A percentile compares a stretch with the other conserved stretches of the same genome.
Evolutionary conservation across 148 eudicot genomes (phyloP).

Genomic region (Persicaria tinctoria): DNA sequence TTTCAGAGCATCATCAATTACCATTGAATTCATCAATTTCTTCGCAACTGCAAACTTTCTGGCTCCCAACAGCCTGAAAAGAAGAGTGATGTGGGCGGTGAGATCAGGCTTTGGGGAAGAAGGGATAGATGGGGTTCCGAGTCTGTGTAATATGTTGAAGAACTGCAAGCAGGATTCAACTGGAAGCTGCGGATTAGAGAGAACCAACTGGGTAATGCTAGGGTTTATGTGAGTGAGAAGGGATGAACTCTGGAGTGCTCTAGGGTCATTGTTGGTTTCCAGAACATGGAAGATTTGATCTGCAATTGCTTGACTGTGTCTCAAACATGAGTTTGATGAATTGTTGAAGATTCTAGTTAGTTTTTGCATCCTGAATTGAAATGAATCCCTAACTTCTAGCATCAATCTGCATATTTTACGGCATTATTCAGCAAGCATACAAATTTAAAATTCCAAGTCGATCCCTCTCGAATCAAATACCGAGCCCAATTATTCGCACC

Average conservation of each 20-base stretch:
- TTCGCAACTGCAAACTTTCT: conserved; percentile 44
- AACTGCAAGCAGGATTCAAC: conserved; percentile 41
- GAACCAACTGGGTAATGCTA: conserved; percentile 40
- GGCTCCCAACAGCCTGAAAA: conserved; percentile 44
- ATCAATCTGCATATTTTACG: neutral
- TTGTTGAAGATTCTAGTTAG: conserved; percentile 31
- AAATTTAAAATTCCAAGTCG: too few relatives aligned
- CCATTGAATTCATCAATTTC: conserved; percentile 34
- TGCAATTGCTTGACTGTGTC: conserved; percentile 39
- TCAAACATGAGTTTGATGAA: conserved; percentile 14
- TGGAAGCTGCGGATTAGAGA: conserved; percentile 52
- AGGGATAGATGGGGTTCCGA: conserved; percentile 23
- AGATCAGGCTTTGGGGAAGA: conserved; percentile 37
- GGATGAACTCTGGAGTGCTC: conserved; percentile 26
- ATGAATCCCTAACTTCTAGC: neutral
- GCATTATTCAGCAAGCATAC: neutral
- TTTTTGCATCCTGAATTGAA: conserved; percentile 35
- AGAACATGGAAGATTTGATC: conserved; percentile 29
- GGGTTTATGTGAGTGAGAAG: conserved; percentile 36
- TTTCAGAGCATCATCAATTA: conserved; percentile 27
- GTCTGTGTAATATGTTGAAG: conserved; percentile 37
- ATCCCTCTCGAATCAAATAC: too few relatives aligned
- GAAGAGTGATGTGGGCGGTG: conserved; percentile 35
- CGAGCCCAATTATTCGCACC: too few relatives aligned
- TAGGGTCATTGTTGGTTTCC: conserved; percentile 14